These are phyloP conservation scores for Boletellus emodensis DNA, from an alignment of 768 basidiomycete genomes.

Conservation along the genomic window DNA sequence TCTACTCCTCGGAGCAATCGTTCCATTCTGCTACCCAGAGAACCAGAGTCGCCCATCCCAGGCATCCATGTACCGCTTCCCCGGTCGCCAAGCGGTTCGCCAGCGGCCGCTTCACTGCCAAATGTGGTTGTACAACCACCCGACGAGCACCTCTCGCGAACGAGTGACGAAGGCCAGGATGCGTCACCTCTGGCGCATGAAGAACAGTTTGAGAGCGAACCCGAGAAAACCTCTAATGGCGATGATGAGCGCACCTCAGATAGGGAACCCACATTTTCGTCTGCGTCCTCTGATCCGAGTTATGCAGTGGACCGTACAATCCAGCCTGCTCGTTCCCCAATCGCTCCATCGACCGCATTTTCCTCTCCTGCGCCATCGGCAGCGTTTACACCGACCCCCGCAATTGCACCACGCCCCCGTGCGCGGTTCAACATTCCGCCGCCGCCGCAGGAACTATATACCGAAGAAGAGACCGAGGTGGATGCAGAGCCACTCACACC, in stretches of 20 bases:
- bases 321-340: slow-evolving; percentile 31
- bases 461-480: slow-evolving; percentile 28
- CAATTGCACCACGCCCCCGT: slow-evolving; percentile 55
- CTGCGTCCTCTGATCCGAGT: slow-evolving; percentile 47
- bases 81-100: slow-evolving; percentile 47
- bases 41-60: slow-evolving; percentile 46
- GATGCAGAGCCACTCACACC: slow-evolving; percentile 60
- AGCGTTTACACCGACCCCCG: slow-evolving; percentile 67
- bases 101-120: slow-evolving; percentile 34
- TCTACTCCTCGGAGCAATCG: slow-evolving; percentile 60
- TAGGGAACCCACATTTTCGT: slow-evolving; percentile 68
- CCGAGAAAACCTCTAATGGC: slow-evolving; percentile 17
- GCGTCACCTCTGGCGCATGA: background rate
- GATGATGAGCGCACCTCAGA: slow-evolving; percentile 28
- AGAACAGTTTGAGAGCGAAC: slow-evolving; percentile 18
- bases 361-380: slow-evolving; percentile 55
- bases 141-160: slow-evolving; percentile 13
- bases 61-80: slow-evolving; percentile 49
- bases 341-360: slow-evolving; percentile 38
- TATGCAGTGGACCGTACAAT: slow-evolving; percentile 29
- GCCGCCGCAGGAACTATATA: slow-evolving; percentile 38
- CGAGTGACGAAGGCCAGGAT: slow-evolving; percentile 13
- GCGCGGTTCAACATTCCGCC: slow-evolving; percentile 57
- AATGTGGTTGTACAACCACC: slow-evolving; percentile 22
- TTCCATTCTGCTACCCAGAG: slow-evolving; percentile 39